Base-by-base conservation (phyloP, 441 rosid species). In the Mallotus japonicus region DNA sequence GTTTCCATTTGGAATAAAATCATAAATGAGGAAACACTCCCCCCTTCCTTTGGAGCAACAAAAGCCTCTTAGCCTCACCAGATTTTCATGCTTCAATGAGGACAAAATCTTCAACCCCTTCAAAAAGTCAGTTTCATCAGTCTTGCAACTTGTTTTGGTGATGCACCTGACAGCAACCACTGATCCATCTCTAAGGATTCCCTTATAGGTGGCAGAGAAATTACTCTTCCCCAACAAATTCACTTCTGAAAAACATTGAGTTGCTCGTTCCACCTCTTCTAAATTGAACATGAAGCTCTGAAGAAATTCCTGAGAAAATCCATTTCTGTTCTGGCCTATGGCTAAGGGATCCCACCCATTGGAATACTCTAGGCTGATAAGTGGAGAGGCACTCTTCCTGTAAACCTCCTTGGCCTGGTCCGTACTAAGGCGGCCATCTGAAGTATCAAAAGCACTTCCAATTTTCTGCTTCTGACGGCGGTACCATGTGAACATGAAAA, bases 1-100 rank as follows among this genome's bases (percentile, higher is more conserved):
- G 62, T 86, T 92, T 62, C 99, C 99, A 55, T 86, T 89, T 0
- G 92, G 87, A 51, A 88, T 90, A 71, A 84, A 90, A 83, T 95
- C 95, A 58, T 92, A 91, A 15, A 95, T 76, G 60, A 95, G 91
- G 73, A 91, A 90, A 61, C 99, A 95, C 73, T 95, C 98, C 5
- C 98, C 98, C 8, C 98, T 83, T 37, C 98, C 98, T 77, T 83
- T 89, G 0, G 99, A 92, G 87, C 99, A 92, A 76, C 99, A 95
- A 75, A 95, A 83, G 0, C 99, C 99, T 88, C 99, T 87, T 79
- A 95, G 22, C 75, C 86, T 87, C 76, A 84, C 89, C 60, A 95
- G 66, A 76, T 85, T 90, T 76, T 95, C 95, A 76, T 95, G 97
- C 75, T 83, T 92, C 82, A 95, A 76, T 12, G 88, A 86, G 37